Conservation (phyloP, 2,329 filamentous ascomycete species). For the Nothopassalora personata region DNA sequence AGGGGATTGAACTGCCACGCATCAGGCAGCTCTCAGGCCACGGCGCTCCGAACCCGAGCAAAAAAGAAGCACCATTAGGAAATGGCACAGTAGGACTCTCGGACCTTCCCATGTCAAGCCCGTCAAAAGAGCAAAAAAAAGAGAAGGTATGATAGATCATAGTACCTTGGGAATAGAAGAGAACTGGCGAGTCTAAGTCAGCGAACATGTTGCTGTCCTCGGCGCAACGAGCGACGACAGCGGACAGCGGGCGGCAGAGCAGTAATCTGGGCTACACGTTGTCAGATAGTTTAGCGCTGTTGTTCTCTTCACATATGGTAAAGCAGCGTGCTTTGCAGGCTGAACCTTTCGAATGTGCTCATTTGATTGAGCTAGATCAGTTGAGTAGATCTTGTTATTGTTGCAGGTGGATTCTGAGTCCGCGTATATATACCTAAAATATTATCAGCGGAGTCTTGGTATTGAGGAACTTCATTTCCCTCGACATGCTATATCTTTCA, state of each 20-base stretch:
- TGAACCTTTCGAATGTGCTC: background rate
- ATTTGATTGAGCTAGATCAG: background rate
- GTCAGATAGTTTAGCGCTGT: too few relatives aligned
- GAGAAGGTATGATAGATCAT: too few relatives aligned
- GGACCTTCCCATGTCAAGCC: too few relatives aligned
- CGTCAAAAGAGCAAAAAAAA: too few relatives aligned
- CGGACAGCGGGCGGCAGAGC: too few relatives aligned
- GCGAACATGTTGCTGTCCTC: too few relatives aligned
- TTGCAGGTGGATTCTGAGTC: background rate
- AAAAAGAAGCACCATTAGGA: background rate
- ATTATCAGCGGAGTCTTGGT: background rate
- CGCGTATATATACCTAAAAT: background rate
- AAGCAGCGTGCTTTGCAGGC: background rate
- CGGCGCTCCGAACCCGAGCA: background rate
- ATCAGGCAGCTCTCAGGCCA: background rate
- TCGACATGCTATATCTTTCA: constrained; percentile 4
- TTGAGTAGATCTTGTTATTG: background rate
- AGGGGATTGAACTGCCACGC: background rate
- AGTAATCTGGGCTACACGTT: too few relatives aligned
- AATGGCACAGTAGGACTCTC: background rate
- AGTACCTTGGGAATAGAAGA: too few relatives aligned
- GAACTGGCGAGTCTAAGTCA: too few relatives aligned
- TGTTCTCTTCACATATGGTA: too few relatives aligned
- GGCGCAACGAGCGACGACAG: too few relatives aligned
- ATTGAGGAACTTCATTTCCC: constrained; percentile 1